Base-by-base conservation (phyloP, 1,284 basidiomycete species). In the Sanghuangporus sanghuang region DNA sequence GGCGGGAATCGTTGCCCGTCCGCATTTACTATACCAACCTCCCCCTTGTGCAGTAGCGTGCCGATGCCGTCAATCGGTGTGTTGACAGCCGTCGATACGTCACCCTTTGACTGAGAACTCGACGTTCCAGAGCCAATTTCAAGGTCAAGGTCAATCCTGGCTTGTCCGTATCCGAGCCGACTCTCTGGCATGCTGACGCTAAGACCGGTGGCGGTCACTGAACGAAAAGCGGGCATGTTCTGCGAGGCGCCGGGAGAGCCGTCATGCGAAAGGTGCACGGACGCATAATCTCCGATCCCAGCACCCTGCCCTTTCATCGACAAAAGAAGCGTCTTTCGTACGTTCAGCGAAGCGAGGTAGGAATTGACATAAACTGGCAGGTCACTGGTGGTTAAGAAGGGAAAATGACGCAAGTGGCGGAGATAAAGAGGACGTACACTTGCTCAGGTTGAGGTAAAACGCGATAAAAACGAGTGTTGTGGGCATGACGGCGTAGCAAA, bases 341-440 rank as follows among this genome's bases (percentile, higher is more conserved):
- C 75, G 68, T 78, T 78, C 6, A 79, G 71, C 27, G 75, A 72
- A 6, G 74, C 74, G 32, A 78, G 70, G 38, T 78, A 72, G 21
- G 75, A 75, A 67, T 78, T 79, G 60, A 77, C 66, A 68, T 77
- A 76, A 27, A 79, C 77, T 79, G 42, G n/a, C 12, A 42, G 8
- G 48, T 39, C 12, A 59, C 18, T n/a, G 50, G 44, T 44, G 16
- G 57, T 61, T 42, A 11, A 53, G 36, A 36, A 38, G 42, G 38
- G 12, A 54, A n/a, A 5, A 0, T n/a, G 40, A 57, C 38, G 39
- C 23, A 39, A n/a, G 40, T 42, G 27, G 32, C 39, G 36, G 27
- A 38, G 49, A 32, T n/a, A 35, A 50, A 18, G 2, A 38, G 39
- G 5, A 69, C 72, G 35, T 64, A 76, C 76, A 69, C 68, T 76